Conservation (phyloP, 2,329 filamentous ascomycete genomes). For the Pseudogymnoascus sp. region DNA sequence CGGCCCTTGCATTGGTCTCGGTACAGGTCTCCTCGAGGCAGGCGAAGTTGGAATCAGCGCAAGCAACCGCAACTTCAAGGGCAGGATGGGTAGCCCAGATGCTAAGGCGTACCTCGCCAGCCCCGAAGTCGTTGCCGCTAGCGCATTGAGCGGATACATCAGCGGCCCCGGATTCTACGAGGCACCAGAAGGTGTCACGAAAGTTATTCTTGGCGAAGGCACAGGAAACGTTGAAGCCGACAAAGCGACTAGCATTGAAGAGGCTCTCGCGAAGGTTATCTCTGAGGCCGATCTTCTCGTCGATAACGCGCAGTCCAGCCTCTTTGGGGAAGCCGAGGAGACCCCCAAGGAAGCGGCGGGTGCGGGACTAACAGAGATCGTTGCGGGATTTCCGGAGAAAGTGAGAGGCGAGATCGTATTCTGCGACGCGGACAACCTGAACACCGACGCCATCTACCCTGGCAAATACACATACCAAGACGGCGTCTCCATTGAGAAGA, state of each 20-base stretch:
- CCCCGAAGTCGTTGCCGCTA: constrained; percentile 87
- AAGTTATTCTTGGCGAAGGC: constrained; percentile 64
- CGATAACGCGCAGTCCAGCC: constrained; percentile 27
- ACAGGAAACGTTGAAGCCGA: constrained; percentile 57
- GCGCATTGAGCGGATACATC: constrained; percentile 65
- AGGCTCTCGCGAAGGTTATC: constrained; percentile 64
- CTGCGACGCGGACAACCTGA: constrained; percentile 76
- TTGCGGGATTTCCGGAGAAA: constrained; percentile 78
- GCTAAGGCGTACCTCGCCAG: constrained; percentile 81
- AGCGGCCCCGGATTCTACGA: constrained; percentile 72
- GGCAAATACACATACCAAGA: constrained; percentile 92
- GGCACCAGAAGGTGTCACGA: constrained; percentile 56
- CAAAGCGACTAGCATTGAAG: constrained; percentile 56
- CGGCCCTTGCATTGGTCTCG: constrained; percentile 79
- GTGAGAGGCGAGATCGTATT: constrained; percentile 83
- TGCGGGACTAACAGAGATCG: constrained; percentile 53
- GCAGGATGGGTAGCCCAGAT: constrained; percentile 73
- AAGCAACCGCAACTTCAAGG: constrained; percentile 84
- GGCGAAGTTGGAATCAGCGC: constrained; percentile 84
- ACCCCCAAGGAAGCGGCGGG: constrained; percentile 29
- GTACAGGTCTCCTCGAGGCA: constrained; percentile 64
- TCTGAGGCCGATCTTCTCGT: constrained; percentile 54
- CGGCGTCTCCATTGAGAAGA: constrained; percentile 62
- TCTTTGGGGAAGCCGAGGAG: constrained; percentile 21
- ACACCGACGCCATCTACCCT: constrained; percentile 87